Percentiles rank a stretch among this genome's conserved stretches.
Conservation (phyloP, 345 rosid species). For the Viola odorata region DNA sequence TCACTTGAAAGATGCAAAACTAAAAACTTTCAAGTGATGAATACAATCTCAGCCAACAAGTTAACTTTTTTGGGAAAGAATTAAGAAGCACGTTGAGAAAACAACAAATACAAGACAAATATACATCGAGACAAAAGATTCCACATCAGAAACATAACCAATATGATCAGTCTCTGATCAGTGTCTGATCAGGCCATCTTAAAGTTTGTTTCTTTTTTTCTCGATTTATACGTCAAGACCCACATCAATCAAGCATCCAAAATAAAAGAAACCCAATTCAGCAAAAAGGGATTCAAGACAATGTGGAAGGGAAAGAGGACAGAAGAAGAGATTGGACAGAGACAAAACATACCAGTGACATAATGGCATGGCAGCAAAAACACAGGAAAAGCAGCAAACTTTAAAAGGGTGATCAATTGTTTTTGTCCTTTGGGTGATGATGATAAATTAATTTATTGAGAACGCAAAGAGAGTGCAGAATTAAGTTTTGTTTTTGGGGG, state of each 20-base stretch:
- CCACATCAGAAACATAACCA: slow-evolving; percentile 1
- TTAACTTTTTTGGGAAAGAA: neutral
- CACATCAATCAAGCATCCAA: slow-evolving; percentile 17
- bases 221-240: slow-evolving; percentile 15
- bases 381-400: neutral
- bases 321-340: slow-evolving; percentile 20
- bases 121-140: slow-evolving; percentile 9
- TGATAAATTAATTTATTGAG: slow-evolving; percentile 31
- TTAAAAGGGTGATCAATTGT: slow-evolving; percentile 7
- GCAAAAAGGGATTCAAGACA: slow-evolving; percentile 10
- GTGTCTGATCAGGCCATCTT: slow-evolving; percentile 13
- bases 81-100: slow-evolving; percentile 1
- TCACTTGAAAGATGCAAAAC: no score
- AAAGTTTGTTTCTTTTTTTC: slow-evolving; percentile 10
- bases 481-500: slow-evolving; percentile 12
- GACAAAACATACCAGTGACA: slow-evolving; percentile 7
- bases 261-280: slow-evolving; percentile 19
- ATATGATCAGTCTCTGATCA: slow-evolving; percentile 4
- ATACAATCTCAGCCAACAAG: neutral
- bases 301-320: slow-evolving; percentile 24
- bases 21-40: neutral
- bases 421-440: neutral
- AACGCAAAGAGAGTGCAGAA: slow-evolving; percentile 36
- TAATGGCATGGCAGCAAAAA: neutral
- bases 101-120: neutral